Percentiles rank a stretch among this genome's conserved stretches.
phyloP scores from a whole-genome alignment of 768 basidiomycete genomes.

The Rhodotorula sphaerocarpa region DNA sequence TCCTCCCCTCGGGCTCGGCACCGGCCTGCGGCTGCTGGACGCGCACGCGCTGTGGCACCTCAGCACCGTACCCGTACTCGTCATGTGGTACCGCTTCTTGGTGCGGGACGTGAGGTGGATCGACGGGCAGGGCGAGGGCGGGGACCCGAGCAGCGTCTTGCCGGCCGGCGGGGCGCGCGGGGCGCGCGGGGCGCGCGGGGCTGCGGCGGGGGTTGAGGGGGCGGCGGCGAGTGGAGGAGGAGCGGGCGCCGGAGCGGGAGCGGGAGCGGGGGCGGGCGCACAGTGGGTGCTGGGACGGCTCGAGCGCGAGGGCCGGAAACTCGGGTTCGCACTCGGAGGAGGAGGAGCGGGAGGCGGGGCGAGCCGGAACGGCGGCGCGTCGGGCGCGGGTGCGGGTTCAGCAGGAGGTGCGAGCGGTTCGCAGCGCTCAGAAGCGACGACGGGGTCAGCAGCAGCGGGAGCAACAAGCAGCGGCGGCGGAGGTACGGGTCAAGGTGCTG shows the following conservation, averaged over 20 bases:
- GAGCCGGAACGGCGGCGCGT: not conserved
- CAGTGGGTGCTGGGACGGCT: not conserved
- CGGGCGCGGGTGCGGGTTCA: not conserved
- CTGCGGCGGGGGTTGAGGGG: too few relatives aligned
- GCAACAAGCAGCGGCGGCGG: too few relatives aligned
- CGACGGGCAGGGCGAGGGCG: constrained; percentile 23
- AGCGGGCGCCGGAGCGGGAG: not conserved
- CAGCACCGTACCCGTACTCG: constrained; percentile 65
- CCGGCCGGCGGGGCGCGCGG: too few relatives aligned
- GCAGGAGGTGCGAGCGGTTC: not conserved
- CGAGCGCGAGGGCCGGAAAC: not conserved
- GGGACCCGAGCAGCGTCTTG: constrained; percentile 1
- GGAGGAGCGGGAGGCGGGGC: not conserved
- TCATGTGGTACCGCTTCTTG: constrained; percentile 79
- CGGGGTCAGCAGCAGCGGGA: not conserved
- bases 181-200: not conserved
- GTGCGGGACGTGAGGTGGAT: constrained; percentile 54
- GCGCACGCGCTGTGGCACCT: constrained; percentile 92
- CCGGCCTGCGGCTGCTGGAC: constrained; percentile 65
- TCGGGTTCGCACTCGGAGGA: constrained; percentile 2
- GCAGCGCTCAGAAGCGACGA: not conserved
- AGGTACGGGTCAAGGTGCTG: too few relatives aligned
- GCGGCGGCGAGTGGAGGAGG: not conserved
- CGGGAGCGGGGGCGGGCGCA: not conserved
- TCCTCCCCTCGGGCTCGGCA: constrained; percentile 46